Conservation (phyloP, 306 rosid genomes). For the Sechiopsis laciniata region DNA sequence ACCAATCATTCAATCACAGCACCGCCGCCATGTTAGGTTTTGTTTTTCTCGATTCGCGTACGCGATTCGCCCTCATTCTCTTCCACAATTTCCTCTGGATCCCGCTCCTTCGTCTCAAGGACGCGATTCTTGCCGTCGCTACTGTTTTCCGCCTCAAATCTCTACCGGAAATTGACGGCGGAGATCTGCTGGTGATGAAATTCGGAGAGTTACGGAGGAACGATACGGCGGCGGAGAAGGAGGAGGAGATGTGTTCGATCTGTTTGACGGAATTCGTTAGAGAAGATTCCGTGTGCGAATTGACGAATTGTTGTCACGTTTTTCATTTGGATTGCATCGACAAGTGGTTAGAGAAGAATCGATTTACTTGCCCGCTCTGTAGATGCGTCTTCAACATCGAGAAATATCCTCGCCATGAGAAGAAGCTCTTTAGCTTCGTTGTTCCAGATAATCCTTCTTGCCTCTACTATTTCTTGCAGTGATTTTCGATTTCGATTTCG, state of each 20-base stretch:
- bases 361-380: constrained; percentile 86
- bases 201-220: constrained; percentile 35
- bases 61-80: constrained; percentile 15
- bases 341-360: constrained; percentile 42
- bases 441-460: constrained; percentile 16
- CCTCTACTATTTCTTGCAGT: constrained; percentile 18
- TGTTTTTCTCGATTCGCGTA: background rate
- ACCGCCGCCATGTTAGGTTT: constrained; percentile 2
- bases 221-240: background rate
- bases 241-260: constrained; percentile 51
- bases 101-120: background rate
- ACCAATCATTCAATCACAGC: background rate
- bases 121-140: background rate
- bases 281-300: constrained; percentile 49
- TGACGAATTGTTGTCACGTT: constrained; percentile 47
- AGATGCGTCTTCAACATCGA: constrained; percentile 21
- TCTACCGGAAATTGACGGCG: background rate
- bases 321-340: constrained; percentile 67
- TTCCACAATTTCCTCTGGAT: constrained; percentile 46
- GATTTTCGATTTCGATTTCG: background rate
- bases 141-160: background rate
- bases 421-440: background rate
- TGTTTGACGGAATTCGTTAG: constrained; percentile 65
- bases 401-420: too few relatives aligned
- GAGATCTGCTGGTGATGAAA: constrained; percentile 12